A percentile compares a stretch with the other conserved stretches of the same genome.
These are phyloP conservation scores for Penicillium sp. DNA, from an alignment of 2,329 filamentous ascomycete species.

Conservation along the genomic window DNA sequence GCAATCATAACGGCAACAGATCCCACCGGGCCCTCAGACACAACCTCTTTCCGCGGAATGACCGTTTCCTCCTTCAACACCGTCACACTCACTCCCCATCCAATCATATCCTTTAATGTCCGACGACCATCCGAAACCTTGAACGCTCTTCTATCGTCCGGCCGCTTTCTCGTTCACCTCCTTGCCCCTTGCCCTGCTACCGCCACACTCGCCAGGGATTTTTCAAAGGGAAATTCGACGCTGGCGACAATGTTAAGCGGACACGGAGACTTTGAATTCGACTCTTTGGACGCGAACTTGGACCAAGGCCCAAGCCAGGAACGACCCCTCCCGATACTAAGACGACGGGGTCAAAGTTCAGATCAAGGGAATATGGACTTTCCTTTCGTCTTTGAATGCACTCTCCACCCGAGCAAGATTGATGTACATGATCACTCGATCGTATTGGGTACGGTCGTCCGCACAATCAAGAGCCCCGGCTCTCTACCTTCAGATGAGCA, in stretches of 20 bases:
- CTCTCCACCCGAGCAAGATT: constrained; percentile 39
- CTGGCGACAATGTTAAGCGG: constrained; percentile 32
- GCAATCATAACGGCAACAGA: constrained; percentile 58
- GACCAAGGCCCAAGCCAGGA: background rate
- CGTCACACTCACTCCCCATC: constrained; percentile 58
- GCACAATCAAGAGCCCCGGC: constrained; percentile 25
- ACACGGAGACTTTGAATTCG: constrained; percentile 36
- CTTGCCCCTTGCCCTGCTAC: constrained; percentile 41
- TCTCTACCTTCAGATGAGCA: background rate
- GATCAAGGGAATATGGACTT: constrained; percentile 30
- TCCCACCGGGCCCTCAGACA: constrained; percentile 30
- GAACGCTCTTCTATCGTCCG: constrained; percentile 53
- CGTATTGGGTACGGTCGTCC: constrained; percentile 43
- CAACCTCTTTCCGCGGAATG: constrained; percentile 51
- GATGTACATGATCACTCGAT: constrained; percentile 47
- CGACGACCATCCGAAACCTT: constrained; percentile 60
- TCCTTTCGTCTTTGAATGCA: constrained; percentile 47
- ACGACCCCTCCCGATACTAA: constrained; percentile 34
- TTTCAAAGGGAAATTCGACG: constrained; percentile 45
- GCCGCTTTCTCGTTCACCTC: constrained; percentile 57
- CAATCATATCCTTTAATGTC: constrained; percentile 67
- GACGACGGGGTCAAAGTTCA: constrained; percentile 14
- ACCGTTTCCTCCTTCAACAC: constrained; percentile 67
- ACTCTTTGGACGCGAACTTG: constrained; percentile 8
- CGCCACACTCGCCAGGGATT: constrained; percentile 44